Conservation (phyloP, 495 filamentous ascomycete species). For the Hypoxylon fuscum region DNA sequence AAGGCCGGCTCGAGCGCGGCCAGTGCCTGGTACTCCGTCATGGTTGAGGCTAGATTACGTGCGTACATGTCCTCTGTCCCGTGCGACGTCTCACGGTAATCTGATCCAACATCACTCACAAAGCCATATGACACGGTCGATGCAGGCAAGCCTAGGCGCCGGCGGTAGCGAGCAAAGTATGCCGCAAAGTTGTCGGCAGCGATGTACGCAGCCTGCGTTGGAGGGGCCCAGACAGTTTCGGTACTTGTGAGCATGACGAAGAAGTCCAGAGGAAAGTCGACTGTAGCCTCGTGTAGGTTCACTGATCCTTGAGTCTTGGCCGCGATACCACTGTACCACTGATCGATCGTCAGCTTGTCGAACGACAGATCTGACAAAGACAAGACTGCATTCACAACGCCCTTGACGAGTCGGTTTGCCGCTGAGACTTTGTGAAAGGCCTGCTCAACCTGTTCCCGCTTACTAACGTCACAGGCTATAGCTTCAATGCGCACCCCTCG, state of each 20-base stretch:
- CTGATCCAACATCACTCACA: constrained; percentile 5
- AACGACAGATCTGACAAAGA: constrained; percentile 55
- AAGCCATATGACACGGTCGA: constrained; percentile 12
- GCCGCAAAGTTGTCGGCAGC: constrained; percentile 64
- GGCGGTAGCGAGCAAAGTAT: constrained; percentile 47
- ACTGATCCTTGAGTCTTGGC: constrained; percentile 53
- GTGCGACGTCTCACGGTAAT: constrained; percentile 11
- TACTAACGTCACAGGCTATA: constrained; percentile 16
- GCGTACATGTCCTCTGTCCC: constrained; percentile 8
- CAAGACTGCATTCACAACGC: constrained; percentile 50
- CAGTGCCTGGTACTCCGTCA: constrained; percentile 17
- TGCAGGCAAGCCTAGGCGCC: constrained; percentile 40
- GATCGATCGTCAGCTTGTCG: constrained; percentile 48
- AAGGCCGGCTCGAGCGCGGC: constrained; percentile 32
- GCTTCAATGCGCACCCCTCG: neutral
- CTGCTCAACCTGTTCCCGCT: neutral
- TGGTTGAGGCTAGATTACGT: constrained; percentile 10
- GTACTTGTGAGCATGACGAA: constrained; percentile 64
- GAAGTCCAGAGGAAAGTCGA: constrained; percentile 57
- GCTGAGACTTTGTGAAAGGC: neutral
- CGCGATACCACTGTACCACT: constrained; percentile 41
- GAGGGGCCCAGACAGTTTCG: constrained; percentile 53
- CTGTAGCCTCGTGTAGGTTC: constrained; percentile 54
- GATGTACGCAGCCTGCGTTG: constrained; percentile 62
- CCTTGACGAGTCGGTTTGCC: constrained; percentile 54